Percentiles rank a stretch among this genome's conserved stretches.
Evolutionary conservation across 2,329 filamentous ascomycete genomes (phyloP).

Genomic region (Penicillium oxalicum): DNA sequence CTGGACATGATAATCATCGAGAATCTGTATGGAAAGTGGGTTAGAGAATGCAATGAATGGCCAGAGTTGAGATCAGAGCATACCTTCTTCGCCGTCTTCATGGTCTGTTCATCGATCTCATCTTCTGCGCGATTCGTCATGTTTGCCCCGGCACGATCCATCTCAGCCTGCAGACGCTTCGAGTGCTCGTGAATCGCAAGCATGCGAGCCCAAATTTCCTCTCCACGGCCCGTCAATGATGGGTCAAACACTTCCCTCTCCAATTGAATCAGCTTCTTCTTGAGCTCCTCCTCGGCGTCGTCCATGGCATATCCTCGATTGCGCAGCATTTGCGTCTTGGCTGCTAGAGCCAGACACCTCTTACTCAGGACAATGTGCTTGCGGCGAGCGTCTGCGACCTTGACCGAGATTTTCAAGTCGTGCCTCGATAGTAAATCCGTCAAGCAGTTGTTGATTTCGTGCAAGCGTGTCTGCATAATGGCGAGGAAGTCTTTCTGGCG

Average conservation of each 20-base stretch:
- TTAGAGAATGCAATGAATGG: constrained; percentile 24
- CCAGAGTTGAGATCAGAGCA: constrained; percentile 7
- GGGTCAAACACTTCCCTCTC: constrained; percentile 57
- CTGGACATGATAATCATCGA: constrained; percentile 47
- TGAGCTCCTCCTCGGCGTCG: constrained; percentile 56
- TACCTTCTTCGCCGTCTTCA: constrained; percentile 58
- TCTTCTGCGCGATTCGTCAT: constrained; percentile 37
- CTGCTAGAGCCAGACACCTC: constrained; percentile 55
- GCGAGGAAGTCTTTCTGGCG: constrained; percentile 54
- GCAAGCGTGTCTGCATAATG: constrained; percentile 53
- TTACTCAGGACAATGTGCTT: constrained; percentile 56
- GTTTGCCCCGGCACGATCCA: constrained; percentile 48
- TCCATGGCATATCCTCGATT: constrained; percentile 62
- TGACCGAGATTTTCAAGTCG: constrained; percentile 54
- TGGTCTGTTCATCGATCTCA: constrained; percentile 51
- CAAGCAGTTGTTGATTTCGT: constrained; percentile 61
- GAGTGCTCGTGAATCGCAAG: constrained; percentile 55
- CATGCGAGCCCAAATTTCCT: constrained; percentile 64
- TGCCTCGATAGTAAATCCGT: constrained; percentile 54
- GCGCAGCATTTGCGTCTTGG: constrained; percentile 58
- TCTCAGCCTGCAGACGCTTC: constrained; percentile 54
- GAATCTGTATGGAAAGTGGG: constrained; percentile 34
- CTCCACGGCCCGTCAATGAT: constrained; percentile 52
- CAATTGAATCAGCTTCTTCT: constrained; percentile 54
- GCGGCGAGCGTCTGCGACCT: constrained; percentile 53